Evolutionary conservation across 1,284 basidiomycete genomes (phyloP).

Genomic region (Pascua guehoae): DNA sequence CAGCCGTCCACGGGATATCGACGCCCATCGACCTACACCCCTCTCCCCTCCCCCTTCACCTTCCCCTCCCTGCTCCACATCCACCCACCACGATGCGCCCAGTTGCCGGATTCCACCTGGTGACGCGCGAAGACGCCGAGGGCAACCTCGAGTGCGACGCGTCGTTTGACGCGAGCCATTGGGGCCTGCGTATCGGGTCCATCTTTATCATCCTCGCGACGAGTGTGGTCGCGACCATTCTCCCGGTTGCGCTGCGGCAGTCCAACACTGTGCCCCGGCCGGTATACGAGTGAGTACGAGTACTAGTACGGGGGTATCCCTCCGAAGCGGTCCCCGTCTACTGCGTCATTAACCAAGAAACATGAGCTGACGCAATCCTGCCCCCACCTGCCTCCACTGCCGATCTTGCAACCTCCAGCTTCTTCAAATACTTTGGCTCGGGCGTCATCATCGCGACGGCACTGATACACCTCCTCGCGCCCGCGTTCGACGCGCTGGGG

Average conservation of each 20-base stretch:
- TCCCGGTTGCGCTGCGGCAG: conserved; percentile 72
- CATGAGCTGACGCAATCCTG: background rate
- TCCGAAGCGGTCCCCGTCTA: no score
- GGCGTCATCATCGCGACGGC: conserved; percentile 91
- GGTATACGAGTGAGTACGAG: conserved; percentile 65
- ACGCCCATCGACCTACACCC: background rate
- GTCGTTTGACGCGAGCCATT: conserved; percentile 19
- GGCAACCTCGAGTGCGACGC: conserved; percentile 18
- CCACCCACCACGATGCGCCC: background rate
- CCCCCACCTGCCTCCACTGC: background rate
- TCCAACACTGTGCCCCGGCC: conserved; percentile 61
- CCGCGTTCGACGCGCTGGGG: conserved; percentile 67
- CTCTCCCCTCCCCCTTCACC: background rate
- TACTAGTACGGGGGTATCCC: background rate
- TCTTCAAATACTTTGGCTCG: conserved; percentile 93
- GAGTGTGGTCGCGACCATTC: conserved; percentile 60
- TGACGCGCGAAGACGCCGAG: background rate
- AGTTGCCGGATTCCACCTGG: background rate
- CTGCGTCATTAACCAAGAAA: background rate
- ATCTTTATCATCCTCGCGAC: conserved; percentile 77
- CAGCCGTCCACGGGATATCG: no score
- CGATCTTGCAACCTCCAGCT: conserved; percentile 48
- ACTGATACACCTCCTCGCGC: conserved; percentile 78
- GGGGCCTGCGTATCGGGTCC: conserved; percentile 66
- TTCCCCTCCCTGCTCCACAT: background rate